phyloP scores from a whole-genome alignment of 2,329 filamentous ascomycete species.

The Aspergillus ibericus region DNA sequence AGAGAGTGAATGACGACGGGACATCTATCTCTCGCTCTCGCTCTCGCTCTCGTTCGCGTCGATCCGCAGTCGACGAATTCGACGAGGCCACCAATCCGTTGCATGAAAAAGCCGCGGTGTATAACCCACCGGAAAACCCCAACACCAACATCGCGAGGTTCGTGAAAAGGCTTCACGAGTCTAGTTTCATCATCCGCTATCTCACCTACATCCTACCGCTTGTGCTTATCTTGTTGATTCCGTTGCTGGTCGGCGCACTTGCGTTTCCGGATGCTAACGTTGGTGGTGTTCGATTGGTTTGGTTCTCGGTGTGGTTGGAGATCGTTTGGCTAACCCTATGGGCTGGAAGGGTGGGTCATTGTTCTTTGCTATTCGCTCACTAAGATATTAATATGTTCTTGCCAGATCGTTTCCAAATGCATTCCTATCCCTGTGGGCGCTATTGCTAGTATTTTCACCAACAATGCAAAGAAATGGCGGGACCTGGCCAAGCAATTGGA shows the following conservation, averaged over 20 bases:
- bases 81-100: constrained; percentile 67
- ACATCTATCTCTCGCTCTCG: constrained; percentile 54
- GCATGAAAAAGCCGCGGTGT: constrained; percentile 65
- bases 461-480: constrained; percentile 88
- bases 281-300: constrained; percentile 75
- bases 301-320: constrained; percentile 95
- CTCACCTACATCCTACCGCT: constrained; percentile 70
- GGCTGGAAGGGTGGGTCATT: constrained; percentile 60
- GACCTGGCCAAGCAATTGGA: constrained; percentile 85
- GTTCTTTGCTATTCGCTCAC: not conserved
- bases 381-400: not conserved
- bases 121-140: constrained; percentile 64
- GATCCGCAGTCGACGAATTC: constrained; percentile 64
- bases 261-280: constrained; percentile 61
- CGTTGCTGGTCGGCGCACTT: constrained; percentile 64
- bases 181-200: constrained; percentile 67
- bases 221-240: constrained; percentile 64
- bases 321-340: constrained; percentile 90
- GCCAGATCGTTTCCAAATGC: constrained; percentile 61
- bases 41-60: constrained; percentile 55
- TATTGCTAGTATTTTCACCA: constrained; percentile 74
- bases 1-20: constrained; percentile 37
- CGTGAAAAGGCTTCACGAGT: constrained; percentile 65
- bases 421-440: constrained; percentile 63
- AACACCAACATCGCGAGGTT: constrained; percentile 62